Percentiles rank a stretch among this genome's conserved stretches.
phyloP scores from a whole-genome alignment of 2,329 filamentous ascomycete genomes.

The Westerdykella aurantiaca region DNA sequence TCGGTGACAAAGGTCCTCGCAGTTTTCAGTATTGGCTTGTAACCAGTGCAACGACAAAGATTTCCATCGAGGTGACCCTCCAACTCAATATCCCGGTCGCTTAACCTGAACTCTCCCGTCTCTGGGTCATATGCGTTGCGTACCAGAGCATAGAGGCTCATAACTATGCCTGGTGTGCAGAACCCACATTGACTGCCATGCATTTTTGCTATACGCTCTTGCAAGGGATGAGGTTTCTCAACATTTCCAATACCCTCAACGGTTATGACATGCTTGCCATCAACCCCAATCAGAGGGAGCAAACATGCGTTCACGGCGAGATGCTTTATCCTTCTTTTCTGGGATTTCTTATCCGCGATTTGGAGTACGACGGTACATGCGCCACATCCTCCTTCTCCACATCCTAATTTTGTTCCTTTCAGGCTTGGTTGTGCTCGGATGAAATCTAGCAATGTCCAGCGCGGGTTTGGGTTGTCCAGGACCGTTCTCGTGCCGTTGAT shows the following conservation, averaged over 20 bases:
- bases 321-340: constrained; percentile 85
- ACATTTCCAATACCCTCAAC: constrained; percentile 89
- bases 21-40: constrained; percentile 85
- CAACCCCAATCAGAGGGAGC: constrained; percentile 81
- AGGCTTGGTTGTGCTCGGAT: constrained; percentile 33
- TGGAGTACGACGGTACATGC: constrained; percentile 74
- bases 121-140: constrained; percentile 54
- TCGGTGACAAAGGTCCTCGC: constrained; percentile 76
- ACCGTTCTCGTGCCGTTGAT: too few species aligned
- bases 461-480: too few species aligned
- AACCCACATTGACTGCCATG: constrained; percentile 93
- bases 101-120: constrained; percentile 30
- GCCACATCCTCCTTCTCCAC: constrained; percentile 90
- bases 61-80: constrained; percentile 75
- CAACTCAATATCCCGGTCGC: constrained; percentile 33
- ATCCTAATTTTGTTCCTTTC: constrained; percentile 92
- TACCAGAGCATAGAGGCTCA: constrained; percentile 81
- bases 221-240: constrained; percentile 75
- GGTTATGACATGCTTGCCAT: constrained; percentile 96
- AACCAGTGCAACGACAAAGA: constrained; percentile 87
- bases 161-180: constrained; percentile 94
- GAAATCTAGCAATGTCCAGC: too few species aligned
- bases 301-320: constrained; percentile 92
- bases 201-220: constrained; percentile 82
- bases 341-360: constrained; percentile 53